Base-by-base conservation (phyloP, 2,329 filamentous ascomycete species). In the Pseudonectria buxi region DNA sequence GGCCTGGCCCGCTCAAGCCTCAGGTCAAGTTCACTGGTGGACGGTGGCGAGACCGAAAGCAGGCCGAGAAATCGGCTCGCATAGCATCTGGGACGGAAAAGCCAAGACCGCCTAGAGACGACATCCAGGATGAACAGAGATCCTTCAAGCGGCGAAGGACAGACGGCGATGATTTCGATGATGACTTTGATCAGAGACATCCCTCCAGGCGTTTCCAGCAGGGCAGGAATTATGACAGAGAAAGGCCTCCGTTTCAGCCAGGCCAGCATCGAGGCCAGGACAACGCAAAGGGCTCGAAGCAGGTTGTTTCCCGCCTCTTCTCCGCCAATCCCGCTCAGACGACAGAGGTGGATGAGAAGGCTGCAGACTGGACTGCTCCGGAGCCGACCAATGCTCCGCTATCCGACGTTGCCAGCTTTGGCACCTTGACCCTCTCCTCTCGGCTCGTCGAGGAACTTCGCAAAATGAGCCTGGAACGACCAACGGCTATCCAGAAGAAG, bases 401-500 rank as follows among this genome's bases (percentile, higher is more conserved):
- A 9, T 78, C 81, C 10, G 83, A 84, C 39, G 88, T 90, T 47
- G 84, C 85, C 41, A 94, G 83, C 14, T 98, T 98, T 55, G 86
- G 81, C 18, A 83, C 82, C 1, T 71, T 98, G 22, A 90, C 90
- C 6, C 68, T 98, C 39, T 92, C 88, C 4, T 72, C 82, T 2
- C 77, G 78, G 9, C 69, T 98, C 15, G 88, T 92, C 10, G 74
- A 82, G 33, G 89, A 95, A 60, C 68, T 98, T 16, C 78, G 79
- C 29, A 96, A 95, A 63, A 79, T 98, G 61, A 76, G 83, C 37
- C 74, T 98, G 57, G 92, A 89, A 56, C 84, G 86, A 0, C 92
- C 92, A 6, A 98, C 92, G 0, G 87, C 86, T 1, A 95, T 98
- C 56, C 92, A 98, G 63, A 89, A 89, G 51, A 86, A 86, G 43